phyloP scores from a whole-genome alignment of 1,139 yeast genomes.

The Geotrichum armillariae region DNA sequence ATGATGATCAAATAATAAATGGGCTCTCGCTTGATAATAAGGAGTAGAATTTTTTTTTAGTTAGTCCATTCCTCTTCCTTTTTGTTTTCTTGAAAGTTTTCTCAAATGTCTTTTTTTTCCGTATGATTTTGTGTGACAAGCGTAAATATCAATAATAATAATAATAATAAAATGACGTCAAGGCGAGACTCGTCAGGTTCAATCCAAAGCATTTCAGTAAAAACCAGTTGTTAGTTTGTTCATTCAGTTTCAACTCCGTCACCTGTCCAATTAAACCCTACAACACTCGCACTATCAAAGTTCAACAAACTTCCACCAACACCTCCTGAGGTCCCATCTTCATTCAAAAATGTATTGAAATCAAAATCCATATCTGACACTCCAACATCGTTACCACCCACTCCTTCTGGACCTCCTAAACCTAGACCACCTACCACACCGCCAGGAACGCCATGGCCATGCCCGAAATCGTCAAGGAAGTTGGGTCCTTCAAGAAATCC shows the following conservation, averaged over 20 bases:
- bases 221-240: background rate
- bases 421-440: too few relatives aligned
- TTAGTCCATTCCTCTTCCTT: too few relatives aligned
- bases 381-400: constrained; percentile 15
- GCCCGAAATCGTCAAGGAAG: constrained; percentile 37
- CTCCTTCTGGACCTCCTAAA: constrained; percentile 27
- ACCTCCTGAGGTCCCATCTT: constrained; percentile 34
- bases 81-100: background rate
- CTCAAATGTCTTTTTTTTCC: too few relatives aligned
- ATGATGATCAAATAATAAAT: too few relatives aligned
- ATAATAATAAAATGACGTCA: too few relatives aligned
- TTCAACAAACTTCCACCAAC: too few relatives aligned
- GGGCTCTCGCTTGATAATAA: too few relatives aligned
- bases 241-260: constrained; percentile 37
- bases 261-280: constrained; percentile 36
- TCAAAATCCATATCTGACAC: constrained; percentile 38
- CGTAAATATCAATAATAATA: too few relatives aligned
- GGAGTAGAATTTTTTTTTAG: too few relatives aligned
- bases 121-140: too few relatives aligned
- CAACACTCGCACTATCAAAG: constrained; percentile 31
- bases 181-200: too few relatives aligned
- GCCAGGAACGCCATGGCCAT: too few relatives aligned
- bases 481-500: constrained; percentile 31
- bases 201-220: background rate
- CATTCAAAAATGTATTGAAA: constrained; percentile 38